Conservation (phyloP, 441 rosid species). For the Capsella rubella region DNA sequence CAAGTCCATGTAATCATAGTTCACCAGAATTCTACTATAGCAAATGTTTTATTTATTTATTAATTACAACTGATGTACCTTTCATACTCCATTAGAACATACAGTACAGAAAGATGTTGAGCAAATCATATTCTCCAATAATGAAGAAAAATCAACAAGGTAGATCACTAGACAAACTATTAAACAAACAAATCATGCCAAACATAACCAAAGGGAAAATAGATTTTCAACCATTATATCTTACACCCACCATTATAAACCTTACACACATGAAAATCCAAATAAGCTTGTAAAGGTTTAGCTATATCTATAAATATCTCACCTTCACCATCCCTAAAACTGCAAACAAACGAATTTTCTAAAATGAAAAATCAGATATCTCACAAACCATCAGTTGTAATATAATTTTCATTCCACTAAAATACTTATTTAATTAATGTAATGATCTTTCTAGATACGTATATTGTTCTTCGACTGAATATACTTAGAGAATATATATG, state of each 20-base stretch:
- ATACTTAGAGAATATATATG: not conserved
- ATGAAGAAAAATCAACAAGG: not conserved
- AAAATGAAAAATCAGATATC: too few relatives aligned
- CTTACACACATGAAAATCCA: not conserved
- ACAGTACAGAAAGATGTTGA: too few relatives aligned
- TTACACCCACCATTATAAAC: not conserved
- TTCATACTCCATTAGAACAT: not conserved
- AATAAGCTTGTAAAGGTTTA: not conserved
- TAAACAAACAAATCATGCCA: slow-evolving; percentile 1
- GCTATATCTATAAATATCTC: too few relatives aligned
- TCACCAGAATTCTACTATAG: not conserved
- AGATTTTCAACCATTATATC: slow-evolving; percentile 1
- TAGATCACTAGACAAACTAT: not conserved
- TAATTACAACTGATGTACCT: not conserved
- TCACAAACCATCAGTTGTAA: too few relatives aligned
- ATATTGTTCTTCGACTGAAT: not conserved
- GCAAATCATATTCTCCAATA: not conserved
- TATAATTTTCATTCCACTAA: too few relatives aligned
- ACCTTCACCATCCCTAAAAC: not conserved
- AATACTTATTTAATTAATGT: not conserved
- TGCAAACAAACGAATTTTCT: not conserved
- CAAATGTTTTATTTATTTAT: not conserved
- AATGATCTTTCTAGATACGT: not conserved
- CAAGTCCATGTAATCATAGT: not conserved
- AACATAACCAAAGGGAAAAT: not conserved